These are phyloP conservation scores for Cutaneotrichosporon cyanovorans DNA, from an alignment of 1,284 basidiomycete species.

Conservation along the genomic window DNA sequence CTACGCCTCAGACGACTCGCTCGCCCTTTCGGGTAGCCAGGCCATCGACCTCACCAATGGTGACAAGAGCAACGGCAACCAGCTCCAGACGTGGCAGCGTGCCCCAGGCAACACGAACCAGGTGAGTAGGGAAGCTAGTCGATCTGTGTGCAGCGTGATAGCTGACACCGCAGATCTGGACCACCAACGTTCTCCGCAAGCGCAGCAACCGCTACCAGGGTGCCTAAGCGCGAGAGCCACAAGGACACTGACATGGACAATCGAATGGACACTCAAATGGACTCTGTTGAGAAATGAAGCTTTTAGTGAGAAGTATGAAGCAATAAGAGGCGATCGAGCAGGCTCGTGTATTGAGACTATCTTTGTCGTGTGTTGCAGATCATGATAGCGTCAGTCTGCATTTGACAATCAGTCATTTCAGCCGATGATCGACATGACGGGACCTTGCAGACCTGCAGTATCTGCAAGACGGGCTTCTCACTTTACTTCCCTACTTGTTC, in stretches of 20 bases:
- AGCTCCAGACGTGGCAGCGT: slow-evolving; percentile 27
- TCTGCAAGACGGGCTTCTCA: too few species aligned
- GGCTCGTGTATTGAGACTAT: too few species aligned
- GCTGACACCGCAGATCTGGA: neutral
- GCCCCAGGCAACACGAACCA: slow-evolving; percentile 18
- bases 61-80: slow-evolving; percentile 5
- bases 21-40: slow-evolving; percentile 8
- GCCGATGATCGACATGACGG: too few species aligned
- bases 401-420: too few species aligned
- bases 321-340: too few species aligned
- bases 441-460: too few species aligned
- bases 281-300: too few species aligned
- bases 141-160: too few species aligned
- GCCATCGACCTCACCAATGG: slow-evolving; percentile 28
- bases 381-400: too few species aligned
- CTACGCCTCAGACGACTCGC: slow-evolving; percentile 12
- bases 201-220: neutral
- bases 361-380: too few species aligned
- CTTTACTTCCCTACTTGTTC: too few species aligned
- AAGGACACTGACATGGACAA: neutral
- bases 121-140: slow-evolving; percentile 6
- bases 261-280: neutral
- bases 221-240: neutral
- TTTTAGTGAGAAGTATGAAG: too few species aligned
- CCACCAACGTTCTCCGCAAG: neutral